Percentiles rank a stretch among this genome's conserved stretches.
These are phyloP conservation scores for Coniferiporia weirii DNA, from an alignment of 1,284 basidiomycete genomes.

Conservation along the genomic window DNA sequence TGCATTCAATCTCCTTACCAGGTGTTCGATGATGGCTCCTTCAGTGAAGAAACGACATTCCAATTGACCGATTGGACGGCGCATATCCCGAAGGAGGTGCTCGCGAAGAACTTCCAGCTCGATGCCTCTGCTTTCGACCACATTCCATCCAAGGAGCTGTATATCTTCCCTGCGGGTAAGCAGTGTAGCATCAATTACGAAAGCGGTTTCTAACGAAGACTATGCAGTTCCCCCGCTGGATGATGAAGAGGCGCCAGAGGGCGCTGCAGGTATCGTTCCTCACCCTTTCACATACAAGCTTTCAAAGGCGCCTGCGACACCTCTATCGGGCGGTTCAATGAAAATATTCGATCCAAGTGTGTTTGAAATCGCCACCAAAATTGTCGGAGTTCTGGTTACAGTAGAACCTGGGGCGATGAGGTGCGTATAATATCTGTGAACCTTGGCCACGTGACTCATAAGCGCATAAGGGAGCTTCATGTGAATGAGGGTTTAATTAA, in stretches of 20 bases:
- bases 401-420: conserved; percentile 63
- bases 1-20: too few species aligned
- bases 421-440: conserved; percentile 26
- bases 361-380: conserved; percentile 47
- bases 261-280: conserved; percentile 49
- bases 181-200: conserved; percentile 7
- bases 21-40: conserved; percentile 36
- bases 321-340: conserved; percentile 51
- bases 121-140: conserved; percentile 30
- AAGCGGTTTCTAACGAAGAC: conserved; percentile 13
- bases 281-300: conserved; percentile 49
- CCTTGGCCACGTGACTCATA: background rate
- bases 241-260: conserved; percentile 33
- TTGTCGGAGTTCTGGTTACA: conserved; percentile 61
- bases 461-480: conserved; percentile 39
- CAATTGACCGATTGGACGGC: conserved; percentile 34
- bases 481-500: conserved; percentile 17
- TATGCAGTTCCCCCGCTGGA: conserved; percentile 32
- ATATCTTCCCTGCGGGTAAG: conserved; percentile 39
- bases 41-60: conserved; percentile 40
- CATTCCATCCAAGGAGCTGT: conserved; percentile 32
- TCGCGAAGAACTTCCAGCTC: conserved; percentile 39
- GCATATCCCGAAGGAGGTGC: conserved; percentile 39
- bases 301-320: conserved; percentile 45
- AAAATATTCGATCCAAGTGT: conserved; percentile 57